phyloP scores from a whole-genome alignment of 1,284 basidiomycete genomes.

The Ceratobasidium sp. region DNA sequence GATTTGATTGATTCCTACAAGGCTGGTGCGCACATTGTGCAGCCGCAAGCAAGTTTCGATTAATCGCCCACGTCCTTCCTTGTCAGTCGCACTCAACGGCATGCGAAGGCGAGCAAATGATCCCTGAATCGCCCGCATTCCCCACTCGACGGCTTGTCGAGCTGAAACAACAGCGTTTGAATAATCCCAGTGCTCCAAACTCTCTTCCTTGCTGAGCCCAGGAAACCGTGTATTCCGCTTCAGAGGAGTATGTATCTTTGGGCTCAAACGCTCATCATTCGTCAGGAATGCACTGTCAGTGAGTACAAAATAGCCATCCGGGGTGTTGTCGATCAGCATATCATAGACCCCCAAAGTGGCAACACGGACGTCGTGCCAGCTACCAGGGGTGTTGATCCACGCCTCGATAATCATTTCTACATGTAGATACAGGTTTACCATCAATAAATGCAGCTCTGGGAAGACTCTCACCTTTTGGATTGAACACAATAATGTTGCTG shows the following conservation, averaged over 20 bases:
- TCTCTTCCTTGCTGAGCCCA: conserved; percentile 50
- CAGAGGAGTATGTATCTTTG: conserved; percentile 60
- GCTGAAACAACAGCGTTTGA: conserved; percentile 59
- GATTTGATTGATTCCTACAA: conserved; percentile 61
- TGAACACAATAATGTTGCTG: conserved; percentile 56
- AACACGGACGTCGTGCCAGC: conserved; percentile 65
- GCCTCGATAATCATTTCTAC: conserved; percentile 58
- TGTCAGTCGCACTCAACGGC: conserved; percentile 57
- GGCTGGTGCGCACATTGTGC: conserved; percentile 55
- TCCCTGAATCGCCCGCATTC: conserved; percentile 61
- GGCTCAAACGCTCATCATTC: conserved; percentile 56
- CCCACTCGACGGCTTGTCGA: conserved; percentile 65
- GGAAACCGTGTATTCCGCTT: conserved; percentile 58
- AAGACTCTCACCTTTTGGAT: conserved; percentile 56
- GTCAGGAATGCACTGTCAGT: conserved; percentile 64
- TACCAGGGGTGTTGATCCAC: conserved; percentile 61
- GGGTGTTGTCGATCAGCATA: conserved; percentile 52
- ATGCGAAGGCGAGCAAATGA: conserved; percentile 61
- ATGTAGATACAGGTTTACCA: neutral
- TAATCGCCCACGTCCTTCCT: conserved; percentile 52
- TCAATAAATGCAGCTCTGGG: neutral
- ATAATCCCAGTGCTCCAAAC: conserved; percentile 52
- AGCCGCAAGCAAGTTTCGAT: conserved; percentile 56
- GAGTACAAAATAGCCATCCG: no score
- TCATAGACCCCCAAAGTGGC: conserved; percentile 59